Base-by-base conservation (phyloP, 257 asterid species). In the Voacanga thouarsii region DNA sequence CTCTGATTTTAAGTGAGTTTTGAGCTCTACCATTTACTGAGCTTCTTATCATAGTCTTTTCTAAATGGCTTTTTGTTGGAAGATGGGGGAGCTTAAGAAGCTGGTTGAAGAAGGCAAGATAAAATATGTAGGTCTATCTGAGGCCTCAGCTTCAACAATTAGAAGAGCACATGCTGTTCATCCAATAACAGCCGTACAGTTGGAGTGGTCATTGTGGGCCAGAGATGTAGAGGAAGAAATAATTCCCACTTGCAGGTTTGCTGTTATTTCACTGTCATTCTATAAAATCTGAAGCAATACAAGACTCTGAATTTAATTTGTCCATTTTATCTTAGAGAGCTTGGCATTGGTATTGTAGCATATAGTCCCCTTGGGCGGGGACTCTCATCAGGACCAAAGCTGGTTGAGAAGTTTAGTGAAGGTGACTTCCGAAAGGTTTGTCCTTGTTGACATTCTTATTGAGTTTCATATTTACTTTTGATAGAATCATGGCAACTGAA, bases 341-440 rank as follows among this genome's bases (percentile, higher is more conserved):
- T 80, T n/a, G 83, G 83, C 50, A 75, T 80, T 45, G 78, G 91
- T 18, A 89, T 89, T 67, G 89, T 87, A 12, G 81, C 88, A 16
- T 89, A 85, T 76, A 87, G 93, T 72, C 82, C 82, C 44, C 73
- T 78, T 5, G 82, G 82, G 60, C 77, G 72, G 0, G 82, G 82
- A 41, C 71, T 78, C 66, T 72, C 82, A 44, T 71, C 78, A 4
- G 82, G 82, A 9, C 61, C 82, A 64, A 73, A 79, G 47, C n/a
- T 79, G 57, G 49, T 73, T 1, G 68, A 73, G 19, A 61, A 74
- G 11, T 64, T 79, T 23, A 0, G 74, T 15, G 78, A 79, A 12
- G 71, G 66, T 45, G 86, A 83, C 76, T 56, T 60, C 41, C 74
- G 84, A 57, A 83, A 83, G 86, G 86, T 83, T 37, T 7, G 66